A percentile compares a stretch with the other conserved stretches of the same genome.
Conservation (phyloP, 2,329 filamentous ascomycete species). For the Nothophoma quercina region DNA sequence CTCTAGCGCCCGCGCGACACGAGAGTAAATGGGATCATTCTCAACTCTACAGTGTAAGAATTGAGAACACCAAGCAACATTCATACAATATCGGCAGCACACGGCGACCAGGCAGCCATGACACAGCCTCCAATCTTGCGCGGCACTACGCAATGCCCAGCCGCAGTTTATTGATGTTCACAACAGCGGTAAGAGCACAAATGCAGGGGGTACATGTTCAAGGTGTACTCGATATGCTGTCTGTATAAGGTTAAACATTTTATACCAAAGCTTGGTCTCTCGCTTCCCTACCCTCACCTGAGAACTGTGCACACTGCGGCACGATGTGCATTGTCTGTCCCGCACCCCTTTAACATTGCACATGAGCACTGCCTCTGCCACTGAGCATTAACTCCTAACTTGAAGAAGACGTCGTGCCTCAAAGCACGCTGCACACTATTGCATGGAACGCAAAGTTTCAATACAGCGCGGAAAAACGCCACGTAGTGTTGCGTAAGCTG, state of each 20-base stretch:
- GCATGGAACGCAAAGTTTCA: too few species aligned
- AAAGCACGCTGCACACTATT: neutral
- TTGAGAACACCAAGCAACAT: neutral
- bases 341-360: constrained; percentile 1
- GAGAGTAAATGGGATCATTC: constrained; percentile 21
- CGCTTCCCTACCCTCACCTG: neutral
- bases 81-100: constrained; percentile 6
- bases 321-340: constrained; percentile 1
- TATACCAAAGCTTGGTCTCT: neutral
- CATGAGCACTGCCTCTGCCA: constrained; percentile 11
- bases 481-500: neutral
- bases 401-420: neutral
- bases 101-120: neutral
- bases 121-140: constrained; percentile 25
- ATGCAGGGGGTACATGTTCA: neutral
- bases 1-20: constrained; percentile 24
- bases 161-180: constrained; percentile 8
- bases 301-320: constrained; percentile 7
- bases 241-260: neutral
- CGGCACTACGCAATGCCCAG: constrained; percentile 19
- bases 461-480: neutral
- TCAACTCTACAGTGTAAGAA: neutral
- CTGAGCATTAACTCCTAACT: constrained; percentile 4
- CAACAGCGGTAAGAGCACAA: neutral
- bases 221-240: neutral